Evolutionary conservation across 352 stramenopile genomes (phyloP), one percentile per base, ranked within the genome.

Genomic region (Elongisporangium anandrum): DNA sequence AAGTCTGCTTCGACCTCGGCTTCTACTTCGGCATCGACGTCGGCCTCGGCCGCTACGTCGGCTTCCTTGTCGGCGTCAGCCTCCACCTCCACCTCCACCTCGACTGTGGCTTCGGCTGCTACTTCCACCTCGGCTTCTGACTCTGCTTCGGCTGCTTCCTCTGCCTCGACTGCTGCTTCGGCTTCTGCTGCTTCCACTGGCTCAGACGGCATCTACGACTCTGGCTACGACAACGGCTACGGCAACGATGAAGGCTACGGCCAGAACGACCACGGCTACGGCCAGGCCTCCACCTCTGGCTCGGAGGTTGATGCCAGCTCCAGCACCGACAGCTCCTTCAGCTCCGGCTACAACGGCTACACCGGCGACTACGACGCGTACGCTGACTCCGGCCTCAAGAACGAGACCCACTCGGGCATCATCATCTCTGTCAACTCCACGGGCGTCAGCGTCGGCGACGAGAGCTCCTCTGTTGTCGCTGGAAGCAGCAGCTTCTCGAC

Each of bases 291-390:
- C n/a, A 57, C 13, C 56, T 56, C 56, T 24, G 56, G 56, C 48
- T 61, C 51, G 50, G 50, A 59, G 29, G 58, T 23, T 26, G 53
- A 61, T 26, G 56, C 47, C 26, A 61, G 54, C 41, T 26, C 20
- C 39, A 64, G 39, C 41, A 45, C 52, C 21, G 26, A 54, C 29
- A 45, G 39, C 45, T 60, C 59, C 26, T 22, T 49, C 57, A 45
- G 69, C n/a, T 81, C 79, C 56, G 75, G 75, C 38, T 84, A 84
- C 70, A 69, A 61, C 26, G 75, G 63, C n/a, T 84, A 81, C 65
- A 72, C 65, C 16, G 24, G 66, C 34, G 75, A 70, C 61, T 81
- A 81, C 63, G 16, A 53, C 49, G 19, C 49, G 49, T 53, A 22
- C 49, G 49, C 17, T 2, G 49, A 26, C 22, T 45, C 34, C 10